Base-by-base conservation (phyloP, 768 basidiomycete species). In the Dentipellis sp. region DNA sequence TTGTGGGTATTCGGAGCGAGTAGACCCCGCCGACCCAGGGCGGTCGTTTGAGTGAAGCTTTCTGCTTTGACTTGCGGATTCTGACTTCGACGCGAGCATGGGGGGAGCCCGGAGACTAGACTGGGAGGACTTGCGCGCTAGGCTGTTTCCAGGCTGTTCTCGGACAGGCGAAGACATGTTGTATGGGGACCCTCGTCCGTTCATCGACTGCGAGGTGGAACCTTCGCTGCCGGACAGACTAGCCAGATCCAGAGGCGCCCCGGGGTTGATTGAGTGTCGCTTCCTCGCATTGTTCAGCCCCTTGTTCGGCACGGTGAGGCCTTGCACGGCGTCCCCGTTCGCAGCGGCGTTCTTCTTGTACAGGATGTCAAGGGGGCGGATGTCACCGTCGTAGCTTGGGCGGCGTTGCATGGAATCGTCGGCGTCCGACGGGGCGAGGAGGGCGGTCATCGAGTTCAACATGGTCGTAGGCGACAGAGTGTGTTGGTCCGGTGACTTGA, bases 191-290 rank as follows among this genome's bases (percentile, higher is more conserved):
- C 17, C 36, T 36, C 36, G 50, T 17, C 39, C 53, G 11, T 40
- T 48, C 10, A 37, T 49, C 14, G 62, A 59, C 14, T 53, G 29
- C 21, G 58, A 39, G 3, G 19, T 16, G 14, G 47, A 21, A 19
- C 17, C 46, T 50, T 50, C 52, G 14, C n/a, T 36, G 39, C 19
- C 54, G 17, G 14, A 23, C 29, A 21, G 17, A 40, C 11, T 45
- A 29, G 53, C 60, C 37, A 62, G 55, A 19, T 67, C 72, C 58
- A 79, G 69, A 7, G 72, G 64, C 46, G 76, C 65, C 4, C 66
- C 74, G 1, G 83, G 82, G 55, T 80, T 82, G 58, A 83, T 82
- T 4, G 82, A 82, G 19, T 76, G 69, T 11, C 82, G 70, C 47
- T 73, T 76, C 22, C 77, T 78, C 0, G 72, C 68, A 37, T 77